Base-by-base conservation (phyloP, 371 early-diverging fungal species). In the Parasitella parasitica region DNA sequence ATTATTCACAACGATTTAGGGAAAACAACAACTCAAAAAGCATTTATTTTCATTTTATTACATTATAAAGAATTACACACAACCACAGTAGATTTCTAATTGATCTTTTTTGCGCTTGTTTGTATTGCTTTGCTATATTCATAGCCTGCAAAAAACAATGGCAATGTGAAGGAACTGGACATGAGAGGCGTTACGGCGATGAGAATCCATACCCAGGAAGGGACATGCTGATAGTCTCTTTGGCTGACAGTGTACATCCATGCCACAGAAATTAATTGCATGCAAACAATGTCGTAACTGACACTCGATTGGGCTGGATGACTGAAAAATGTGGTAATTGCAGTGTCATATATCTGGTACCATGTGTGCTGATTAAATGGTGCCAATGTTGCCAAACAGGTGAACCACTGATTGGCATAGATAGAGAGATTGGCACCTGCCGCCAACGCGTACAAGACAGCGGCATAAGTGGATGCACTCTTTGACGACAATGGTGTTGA, bases 1-100 rank as follows among this genome's bases (percentile, higher is more conserved):
- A 37, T 75, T 97, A 66, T 94, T 95, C 67, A 74, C 81, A n/a
- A 82, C 89, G 2, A 75, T 88, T 43, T 90, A 83, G 73, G 51
- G 15, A n/a, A 39, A 26, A 22, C 2, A 22, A n/a, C 15, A 38
- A n/a, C n/a, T n/a, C n/a, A 39, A 18, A 9, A 22, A 20, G 22
- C 41, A 18, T 41, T 41, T 32, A 32, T 32, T 32, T 32, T 32
- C n/a, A 32, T 32, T 32, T 37, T 11, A 43, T 43, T 20, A 43
- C 43, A 43, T 43, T 43, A 41, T 7, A 43, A 43, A 43, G 20
- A 18, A 8, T 9, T 20, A n/a, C n/a, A n/a, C n/a, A n/a, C n/a
- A n/a, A n/a, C n/a, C n/a, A n/a, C n/a, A n/a, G n/a, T n/a, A n/a
- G n/a, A n/a, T n/a, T n/a, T n/a, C n/a, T 49, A 49, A 27, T 28